Base-by-base conservation (phyloP, 306 rosid species). In the Ormosia semicastrata region DNA sequence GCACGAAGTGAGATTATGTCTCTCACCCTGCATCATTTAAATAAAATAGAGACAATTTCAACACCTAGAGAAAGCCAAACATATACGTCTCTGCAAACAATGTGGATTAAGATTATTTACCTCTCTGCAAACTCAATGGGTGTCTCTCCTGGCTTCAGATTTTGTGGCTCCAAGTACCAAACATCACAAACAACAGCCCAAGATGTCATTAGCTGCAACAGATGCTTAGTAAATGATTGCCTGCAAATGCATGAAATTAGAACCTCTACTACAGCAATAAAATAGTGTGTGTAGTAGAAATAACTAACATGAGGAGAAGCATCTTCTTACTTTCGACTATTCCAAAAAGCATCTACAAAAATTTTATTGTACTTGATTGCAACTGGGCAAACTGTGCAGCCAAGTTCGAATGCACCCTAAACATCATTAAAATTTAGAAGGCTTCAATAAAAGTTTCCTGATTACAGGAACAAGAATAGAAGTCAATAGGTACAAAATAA, bases 141-240 rank as follows among this genome's bases (percentile, higher is more conserved):
- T n/a, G 99, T 92, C 81, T 95, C 98, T 76, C 99, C 94, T 41
- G 91, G 98, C 87, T 82, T 90, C 60, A 95, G 71, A 65, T 75
- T 88, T 85, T 95, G 97, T 10, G 99, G 99, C 89, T 95, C 98
- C 91, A 95, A 76, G 83, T 95, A 95, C 98, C 98, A 95, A 80
- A 95, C 99, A 84, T 95, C 99, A 88, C 97, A 95, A 80, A 95
- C 99, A 82, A 95, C 99, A 33, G 98, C 99, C 99, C 99, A 95
- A 2, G 98, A 95, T 41, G 98, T 95, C 99, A 93, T 95, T 81
- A 95, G 94, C 88, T 87, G 99, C 88, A 95, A 87, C 71, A 95
- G 93, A 88, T 95, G 99, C 88, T 9, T 92, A 41, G 97, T 93
- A 89, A 95, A 95, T 40, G 99, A 95, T 70, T 95, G 99, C 94